A percentile compares a stretch with the other conserved stretches of the same genome.
Evolutionary conservation across 805 yeast genomes (phyloP).

Genomic region (Ascoidea rubescens): DNA sequence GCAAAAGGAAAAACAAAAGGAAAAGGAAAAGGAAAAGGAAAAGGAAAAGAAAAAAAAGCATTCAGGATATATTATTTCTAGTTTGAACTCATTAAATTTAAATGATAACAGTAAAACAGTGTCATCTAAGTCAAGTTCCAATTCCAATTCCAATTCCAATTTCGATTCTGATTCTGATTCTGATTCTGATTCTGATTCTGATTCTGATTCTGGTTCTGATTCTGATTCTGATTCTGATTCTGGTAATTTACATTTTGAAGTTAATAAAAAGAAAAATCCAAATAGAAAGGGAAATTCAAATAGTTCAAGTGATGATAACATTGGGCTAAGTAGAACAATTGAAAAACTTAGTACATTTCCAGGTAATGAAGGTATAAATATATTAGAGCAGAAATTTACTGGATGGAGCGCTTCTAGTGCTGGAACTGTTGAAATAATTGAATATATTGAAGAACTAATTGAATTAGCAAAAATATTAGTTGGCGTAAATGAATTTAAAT

Average conservation of each 20-base stretch:
- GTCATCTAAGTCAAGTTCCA: too few relatives aligned
- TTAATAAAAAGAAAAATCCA: conserved; percentile 1
- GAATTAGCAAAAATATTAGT: conserved; percentile 27
- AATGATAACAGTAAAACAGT: too few relatives aligned
- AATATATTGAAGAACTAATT: conserved; percentile 31
- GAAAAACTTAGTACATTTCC: conserved; percentile 11
- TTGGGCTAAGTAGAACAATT: too few relatives aligned
- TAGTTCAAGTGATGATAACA: not conserved
- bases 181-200: not conserved
- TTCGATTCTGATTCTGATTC: too few relatives aligned
- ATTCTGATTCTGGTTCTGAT: conserved; percentile 14
- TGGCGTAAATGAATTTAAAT: conserved; percentile 35
- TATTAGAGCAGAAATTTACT: conserved; percentile 25
- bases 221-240: conserved; percentile 9
- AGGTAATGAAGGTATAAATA: conserved; percentile 8
- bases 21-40: conserved; percentile 1
- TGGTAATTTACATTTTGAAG: not conserved
- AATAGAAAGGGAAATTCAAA: conserved; percentile 2
- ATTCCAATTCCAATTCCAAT: too few relatives aligned
- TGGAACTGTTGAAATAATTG: conserved; percentile 34
- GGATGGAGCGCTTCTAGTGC: conserved; percentile 39
- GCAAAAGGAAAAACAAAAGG: conserved; percentile 2
- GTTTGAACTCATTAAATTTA: too few relatives aligned
- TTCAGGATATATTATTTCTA: not conserved
- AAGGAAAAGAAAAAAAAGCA: not conserved